These are phyloP conservation scores for Picocystis sp. DNA, from an alignment of 163 green algal genomes.

Conservation along the genomic window DNA sequence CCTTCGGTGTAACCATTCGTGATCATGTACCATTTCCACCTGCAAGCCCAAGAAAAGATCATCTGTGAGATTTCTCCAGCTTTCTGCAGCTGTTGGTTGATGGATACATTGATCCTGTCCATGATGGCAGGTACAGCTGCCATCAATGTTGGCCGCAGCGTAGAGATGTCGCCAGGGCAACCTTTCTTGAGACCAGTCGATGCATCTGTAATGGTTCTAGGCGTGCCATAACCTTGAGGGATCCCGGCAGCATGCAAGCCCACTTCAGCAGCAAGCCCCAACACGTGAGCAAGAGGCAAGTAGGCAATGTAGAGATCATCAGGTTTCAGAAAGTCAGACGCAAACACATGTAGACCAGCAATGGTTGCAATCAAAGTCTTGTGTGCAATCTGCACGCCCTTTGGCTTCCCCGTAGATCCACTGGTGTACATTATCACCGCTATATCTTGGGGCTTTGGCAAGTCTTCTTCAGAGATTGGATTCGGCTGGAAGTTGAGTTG, in stretches of 20 bases:
- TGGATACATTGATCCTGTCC: slow-evolving; percentile 22
- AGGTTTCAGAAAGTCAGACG: slow-evolving; percentile 6
- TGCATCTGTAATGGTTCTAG: slow-evolving; percentile 19
- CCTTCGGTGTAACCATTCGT: slow-evolving; percentile 13
- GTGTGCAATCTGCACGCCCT: slow-evolving; percentile 24
- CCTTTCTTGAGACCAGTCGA: slow-evolving; percentile 23
- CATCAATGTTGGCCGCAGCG: slow-evolving; percentile 22
- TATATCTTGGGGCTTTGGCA: slow-evolving; percentile 19
- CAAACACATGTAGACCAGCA: slow-evolving; percentile 11
- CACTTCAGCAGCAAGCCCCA: slow-evolving; percentile 19
- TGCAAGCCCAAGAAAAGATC: slow-evolving; percentile 8
- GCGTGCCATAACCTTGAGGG: slow-evolving; percentile 19
- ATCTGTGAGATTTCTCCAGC: not conserved
- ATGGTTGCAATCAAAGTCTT: slow-evolving; percentile 15
- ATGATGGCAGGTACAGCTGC: slow-evolving; percentile 21
- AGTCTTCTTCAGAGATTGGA: slow-evolving; percentile 1
- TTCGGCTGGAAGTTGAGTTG: no score
- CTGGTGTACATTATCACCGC: slow-evolving; percentile 32
- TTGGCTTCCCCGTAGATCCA: slow-evolving; percentile 22
- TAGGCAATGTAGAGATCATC: slow-evolving; percentile 25
- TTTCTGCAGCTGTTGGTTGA: slow-evolving; percentile 16
- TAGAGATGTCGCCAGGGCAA: slow-evolving; percentile 18
- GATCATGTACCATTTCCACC: slow-evolving; percentile 12
- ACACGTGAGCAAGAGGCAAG: slow-evolving; percentile 22
- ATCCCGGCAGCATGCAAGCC: not conserved